phyloP scores from a whole-genome alignment of 2,329 filamentous ascomycete species.

The Calcarisporium arbuscula region DNA sequence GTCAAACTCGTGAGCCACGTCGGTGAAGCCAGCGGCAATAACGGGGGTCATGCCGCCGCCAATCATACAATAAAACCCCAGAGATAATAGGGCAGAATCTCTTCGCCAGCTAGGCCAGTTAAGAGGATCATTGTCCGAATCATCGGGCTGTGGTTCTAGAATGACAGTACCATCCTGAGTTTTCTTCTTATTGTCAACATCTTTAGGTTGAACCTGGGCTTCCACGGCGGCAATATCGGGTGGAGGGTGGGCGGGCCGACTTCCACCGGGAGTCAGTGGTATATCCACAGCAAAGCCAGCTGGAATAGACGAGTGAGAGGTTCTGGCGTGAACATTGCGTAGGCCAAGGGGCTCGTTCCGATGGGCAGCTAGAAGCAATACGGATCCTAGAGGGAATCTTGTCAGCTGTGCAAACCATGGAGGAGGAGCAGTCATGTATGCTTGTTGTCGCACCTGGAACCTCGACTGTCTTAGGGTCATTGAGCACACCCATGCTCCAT shows the following conservation, averaged over 20 bases:
- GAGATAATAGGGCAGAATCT: conserved; percentile 70
- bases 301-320: conserved; percentile 52
- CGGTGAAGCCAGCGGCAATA: conserved; percentile 80
- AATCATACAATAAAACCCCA: conserved; percentile 89
- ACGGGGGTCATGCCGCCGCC: conserved; percentile 90
- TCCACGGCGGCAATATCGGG: conserved; percentile 6
- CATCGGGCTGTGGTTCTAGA: conserved; percentile 85
- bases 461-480: conserved; percentile 74
- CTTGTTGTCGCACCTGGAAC: conserved; percentile 61
- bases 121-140: conserved; percentile 81
- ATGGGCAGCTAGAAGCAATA: conserved; percentile 48
- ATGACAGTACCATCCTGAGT: conserved; percentile 80
- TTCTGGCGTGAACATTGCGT: conserved; percentile 49
- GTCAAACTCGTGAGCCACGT: conserved; percentile 61
- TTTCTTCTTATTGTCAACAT: conserved; percentile 55
- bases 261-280: conserved; percentile 21
- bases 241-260: conserved; percentile 10
- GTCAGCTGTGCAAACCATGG: neutral
- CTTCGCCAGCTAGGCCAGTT: conserved; percentile 85
- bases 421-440: neutral
- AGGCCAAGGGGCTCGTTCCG: conserved; percentile 55
- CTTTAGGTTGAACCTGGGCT: conserved; percentile 10
- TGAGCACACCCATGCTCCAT: conserved; percentile 74
- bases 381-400: conserved; percentile 40
- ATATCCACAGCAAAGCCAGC: conserved; percentile 34